phyloP scores from a whole-genome alignment of 441 rosid genomes.

The Capsella rubella region DNA sequence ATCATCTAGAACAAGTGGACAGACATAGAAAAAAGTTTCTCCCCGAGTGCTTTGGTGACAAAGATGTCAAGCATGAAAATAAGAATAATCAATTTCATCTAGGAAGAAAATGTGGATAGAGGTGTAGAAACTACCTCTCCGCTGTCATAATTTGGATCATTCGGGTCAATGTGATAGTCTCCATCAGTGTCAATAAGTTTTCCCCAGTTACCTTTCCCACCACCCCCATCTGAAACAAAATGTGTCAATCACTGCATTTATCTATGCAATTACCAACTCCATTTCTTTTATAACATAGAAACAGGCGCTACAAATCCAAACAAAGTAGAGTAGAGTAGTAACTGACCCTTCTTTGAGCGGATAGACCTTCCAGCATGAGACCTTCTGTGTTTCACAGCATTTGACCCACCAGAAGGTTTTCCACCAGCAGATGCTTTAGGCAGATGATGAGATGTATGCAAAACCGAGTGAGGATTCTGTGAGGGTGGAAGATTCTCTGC shows the following conservation, averaged over 20 bases:
- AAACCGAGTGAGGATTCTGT: conserved; percentile 68
- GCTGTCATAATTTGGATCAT: conserved; percentile 94
- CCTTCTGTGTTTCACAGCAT: conserved; percentile 77
- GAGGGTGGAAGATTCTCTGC: conserved; percentile 63
- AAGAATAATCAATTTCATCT: not conserved
- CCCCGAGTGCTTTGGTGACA: conserved; percentile 2
- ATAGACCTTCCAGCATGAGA: conserved; percentile 83
- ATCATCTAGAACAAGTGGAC: conserved; percentile 5
- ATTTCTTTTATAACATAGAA: not conserved
- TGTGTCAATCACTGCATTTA: not conserved
- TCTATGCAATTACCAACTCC: not conserved
- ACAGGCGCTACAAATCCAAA: conserved; percentile 17
- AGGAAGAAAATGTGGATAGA: not conserved
- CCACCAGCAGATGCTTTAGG: conserved; percentile 65
- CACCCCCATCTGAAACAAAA: conserved; percentile 72
- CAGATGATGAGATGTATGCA: conserved; percentile 60
- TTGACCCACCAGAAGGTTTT: conserved; percentile 62
- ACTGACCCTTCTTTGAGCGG: conserved; percentile 88
- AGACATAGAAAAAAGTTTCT: not conserved
- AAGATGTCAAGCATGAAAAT: not conserved
- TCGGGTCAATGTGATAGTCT: conserved; percentile 63
- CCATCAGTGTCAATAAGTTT: conserved; percentile 40
- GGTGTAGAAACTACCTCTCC: conserved; percentile 70
- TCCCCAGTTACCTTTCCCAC: conserved; percentile 69
- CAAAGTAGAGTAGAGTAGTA: not conserved